phyloP scores from a whole-genome alignment of 345 rosid species.

The Hibiscus trionum region DNA sequence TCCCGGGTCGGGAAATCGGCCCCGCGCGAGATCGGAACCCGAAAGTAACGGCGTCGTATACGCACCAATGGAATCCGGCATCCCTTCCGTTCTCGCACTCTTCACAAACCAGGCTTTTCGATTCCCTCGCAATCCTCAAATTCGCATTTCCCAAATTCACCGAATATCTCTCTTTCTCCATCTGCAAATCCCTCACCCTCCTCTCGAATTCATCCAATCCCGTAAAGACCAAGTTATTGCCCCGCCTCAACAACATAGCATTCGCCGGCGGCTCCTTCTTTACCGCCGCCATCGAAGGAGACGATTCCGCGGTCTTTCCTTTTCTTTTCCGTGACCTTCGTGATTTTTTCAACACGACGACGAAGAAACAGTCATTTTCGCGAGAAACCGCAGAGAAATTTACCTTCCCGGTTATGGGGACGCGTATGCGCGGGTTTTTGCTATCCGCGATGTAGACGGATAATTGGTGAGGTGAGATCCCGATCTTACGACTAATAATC shows the following conservation, averaged over 20 bases:
- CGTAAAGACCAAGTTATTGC: not conserved
- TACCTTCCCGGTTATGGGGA: conserved; percentile 23
- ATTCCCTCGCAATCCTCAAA: not conserved
- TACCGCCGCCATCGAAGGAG: not conserved
- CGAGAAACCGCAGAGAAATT: conserved; percentile 30
- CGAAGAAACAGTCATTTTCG: conserved; percentile 20
- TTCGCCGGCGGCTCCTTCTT: conserved; percentile 16
- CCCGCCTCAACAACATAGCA: conserved; percentile 34
- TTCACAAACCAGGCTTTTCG: conserved; percentile 21
- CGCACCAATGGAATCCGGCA: conserved; percentile 38
- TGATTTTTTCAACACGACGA: conserved; percentile 29
- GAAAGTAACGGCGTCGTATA: conserved; percentile 29
- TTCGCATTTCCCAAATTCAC: conserved; percentile 15
- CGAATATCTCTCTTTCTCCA: conserved; percentile 29
- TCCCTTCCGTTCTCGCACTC: conserved; percentile 22
- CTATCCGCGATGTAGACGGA: conserved; percentile 24
- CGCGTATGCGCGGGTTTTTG: conserved; percentile 11
- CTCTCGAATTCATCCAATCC: conserved; percentile 21
- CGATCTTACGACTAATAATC: conserved; percentile 25
- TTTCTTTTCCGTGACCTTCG: conserved; percentile 22
- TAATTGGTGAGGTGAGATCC: conserved; percentile 37
- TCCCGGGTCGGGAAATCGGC: conserved; percentile 45
- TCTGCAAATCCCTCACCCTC: conserved; percentile 19
- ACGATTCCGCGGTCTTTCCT: not conserved
- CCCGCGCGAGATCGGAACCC: conserved; percentile 43